Evolutionary conservation across 768 basidiomycete species (phyloP), one percentile per base, ranked within the genome.

Genomic region (Naganishia antarctica): DNA sequence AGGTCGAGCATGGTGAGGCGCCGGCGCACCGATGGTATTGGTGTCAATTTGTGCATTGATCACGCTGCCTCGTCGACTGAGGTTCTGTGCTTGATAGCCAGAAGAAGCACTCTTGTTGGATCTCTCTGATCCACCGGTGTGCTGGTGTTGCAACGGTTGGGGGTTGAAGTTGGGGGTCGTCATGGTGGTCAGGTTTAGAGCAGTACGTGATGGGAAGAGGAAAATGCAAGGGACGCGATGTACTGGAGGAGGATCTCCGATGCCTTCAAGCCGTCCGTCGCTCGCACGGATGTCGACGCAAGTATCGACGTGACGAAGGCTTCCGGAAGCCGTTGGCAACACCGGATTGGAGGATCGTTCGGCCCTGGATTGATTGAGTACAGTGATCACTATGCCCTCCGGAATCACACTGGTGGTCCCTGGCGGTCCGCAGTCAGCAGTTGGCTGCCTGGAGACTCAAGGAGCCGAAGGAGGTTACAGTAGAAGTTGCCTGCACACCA

Each of bases 51-150:
- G 34, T 2, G 51, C 51, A 50, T 62, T 49, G 32, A 50, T 32
- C 21, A 67, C 59, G 23, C 51, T 58, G 61, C 51, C 48, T 43
- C 59, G 28, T 7, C 66, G 61, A 26, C 51, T 59, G 5, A 67
- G 45, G 25, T 60, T 34, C 1, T 31, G 61, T 29, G 23, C 57
- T 44, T 67, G 66, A 34, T 63, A 53, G 18, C 61, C 66, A 18
- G 41, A 29, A 15, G 34, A 29, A 23, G n/a, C 34, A 23, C 61
- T 58, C 31, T 51, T 41, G 45, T 28, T 25, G 45, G 66, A 63
- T 21, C 44, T 49, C 13, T 66, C 60, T 21, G 65, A 66, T 5
- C 34, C 31, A 37, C 66, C 66, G 45, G 66, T 48, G 57, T 67
- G 50, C 28, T 61, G 48, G 0, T 50, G 50, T 32, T 61, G 32